Evolutionary conservation across 768 basidiomycete genomes (phyloP), one percentile per base, ranked within the genome.

Genomic region (Mycena metata): DNA sequence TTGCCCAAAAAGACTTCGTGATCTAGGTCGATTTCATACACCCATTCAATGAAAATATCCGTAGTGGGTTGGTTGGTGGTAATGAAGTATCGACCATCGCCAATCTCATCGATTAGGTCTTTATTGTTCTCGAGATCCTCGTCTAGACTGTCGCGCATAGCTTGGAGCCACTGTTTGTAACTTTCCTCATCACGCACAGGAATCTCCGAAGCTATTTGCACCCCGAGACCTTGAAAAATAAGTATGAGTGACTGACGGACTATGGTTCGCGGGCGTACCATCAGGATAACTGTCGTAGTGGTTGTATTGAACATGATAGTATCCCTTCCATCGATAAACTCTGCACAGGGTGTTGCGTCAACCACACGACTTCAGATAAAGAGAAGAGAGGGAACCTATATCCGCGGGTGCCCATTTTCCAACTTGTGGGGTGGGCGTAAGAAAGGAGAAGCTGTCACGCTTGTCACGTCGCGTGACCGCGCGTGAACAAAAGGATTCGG

Each of bases 1-100:
- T 45, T 35, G 72, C 62, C 51, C 39, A 70, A 64, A 45, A 78
- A 79, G 6, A 75, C 72, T 23, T 72, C 66, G 26, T 76, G 66
- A 70, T 79, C 77, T 30, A 78, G 54, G 47, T 79, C 75, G 50
- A 79, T 75, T 49, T 70, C 69, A 55, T 79, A 79, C n/a, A 73
- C 59, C 74, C 75, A 79, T 46, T 77, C 76, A 46, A 76, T 76
- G 60, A 69, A 61, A 13, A 72, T 17, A 36, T 76, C 73, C 42
- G 76, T 73, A 2, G 11, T 4, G 0, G 73, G 72, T 30, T 55
- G 66, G 21, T 42, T 33, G 10, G 46, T 21, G 17, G 41, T 39
- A 15, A 73, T 63, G 16, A 19, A 11, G 51, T 54, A 47, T 1
- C 35, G n/a, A n/a, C n/a, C 42, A 2, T 35, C 43, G 17, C 42